Evolutionary conservation across 139 green algal genomes (phyloP), one percentile per base, ranked within the genome.

Genomic region (Picochlorum sp.): DNA sequence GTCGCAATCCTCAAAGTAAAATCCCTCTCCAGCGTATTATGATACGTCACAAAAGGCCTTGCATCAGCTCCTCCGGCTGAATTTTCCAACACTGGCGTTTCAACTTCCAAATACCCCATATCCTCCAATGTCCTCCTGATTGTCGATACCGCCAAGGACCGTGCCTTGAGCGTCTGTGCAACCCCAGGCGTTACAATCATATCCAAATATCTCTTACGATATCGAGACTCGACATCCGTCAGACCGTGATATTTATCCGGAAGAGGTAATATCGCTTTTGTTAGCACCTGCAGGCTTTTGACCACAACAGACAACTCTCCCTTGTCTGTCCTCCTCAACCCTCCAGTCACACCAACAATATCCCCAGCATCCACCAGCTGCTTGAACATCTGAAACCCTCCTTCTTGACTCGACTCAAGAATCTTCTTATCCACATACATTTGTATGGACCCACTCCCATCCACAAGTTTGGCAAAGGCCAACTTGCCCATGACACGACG

Each of bases 211-310:
- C 90, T 69, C 56, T 86, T 76, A 5, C 87, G 68, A 82, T 97
- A 97, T 14, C 94, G 82, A 69, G 89, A 92, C 80, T 99, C 94
- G 24, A 97, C 79, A 68, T 99, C 94, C 1, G 80, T 73, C 26
- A 99, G 85, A 4, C 94, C 94, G 62, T 97, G 90, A 77, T 82
- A 98, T 80, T 99, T 99, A 82, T 99, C 94, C 0, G 94, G 94
- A 61, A 99, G 80, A 2, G 94, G 92, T 45, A 85, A 80, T 49
- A 98, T 69, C 5, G 86, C 86, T 83, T 99, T 99, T 62, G 92
- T 97, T 14, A 98, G 77, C 23, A 99, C 82, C 69, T 87, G 72
- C 16, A 94, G 16, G 2, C 52, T 49, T 1, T 58, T 64, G 4
- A 79, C 85, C 56, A 84, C 67, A 51, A 96, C 82, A 3, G 77